Conservation (phyloP, 2,329 filamentous ascomycete genomes). For the Ilyonectria sp. region DNA sequence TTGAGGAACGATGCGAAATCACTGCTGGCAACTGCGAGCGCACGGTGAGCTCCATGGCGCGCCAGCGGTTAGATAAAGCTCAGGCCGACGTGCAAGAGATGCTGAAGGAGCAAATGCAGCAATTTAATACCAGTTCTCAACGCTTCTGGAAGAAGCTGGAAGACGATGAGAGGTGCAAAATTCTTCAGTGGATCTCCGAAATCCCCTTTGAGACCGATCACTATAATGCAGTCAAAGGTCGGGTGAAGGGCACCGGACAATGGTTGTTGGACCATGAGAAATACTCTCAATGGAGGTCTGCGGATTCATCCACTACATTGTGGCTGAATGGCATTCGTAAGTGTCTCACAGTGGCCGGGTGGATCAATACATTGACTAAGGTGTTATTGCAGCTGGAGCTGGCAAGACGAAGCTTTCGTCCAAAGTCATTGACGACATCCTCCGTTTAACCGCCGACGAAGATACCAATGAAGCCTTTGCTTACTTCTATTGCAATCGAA, state of each 20-base stretch:
- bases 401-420: conserved; percentile 34
- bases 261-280: conserved; percentile 22
- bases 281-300: conserved; percentile 19
- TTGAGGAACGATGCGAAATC: not conserved
- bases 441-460: not conserved
- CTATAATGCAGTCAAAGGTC: conserved; percentile 17
- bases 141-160: conserved; percentile 21
- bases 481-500: conserved; percentile 38
- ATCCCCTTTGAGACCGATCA: conserved; percentile 31
- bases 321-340: conserved; percentile 2
- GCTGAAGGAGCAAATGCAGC: conserved; percentile 9
- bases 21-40: conserved; percentile 12
- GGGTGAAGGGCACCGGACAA: conserved; percentile 25
- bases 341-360: conserved; percentile 15
- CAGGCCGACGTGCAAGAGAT: conserved; percentile 1
- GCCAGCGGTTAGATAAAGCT: not conserved
- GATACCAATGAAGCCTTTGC: conserved; percentile 26
- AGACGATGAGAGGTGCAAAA: conserved; percentile 26
- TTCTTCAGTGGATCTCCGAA: conserved; percentile 32
- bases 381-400: conserved; percentile 17
- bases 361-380: conserved; percentile 27
- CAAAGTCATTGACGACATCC: conserved; percentile 26
- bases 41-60: not conserved
- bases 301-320: not conserved
- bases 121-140: not conserved